phyloP scores from a whole-genome alignment of 2,329 filamentous ascomycete species.

The Zalaria obscura region DNA sequence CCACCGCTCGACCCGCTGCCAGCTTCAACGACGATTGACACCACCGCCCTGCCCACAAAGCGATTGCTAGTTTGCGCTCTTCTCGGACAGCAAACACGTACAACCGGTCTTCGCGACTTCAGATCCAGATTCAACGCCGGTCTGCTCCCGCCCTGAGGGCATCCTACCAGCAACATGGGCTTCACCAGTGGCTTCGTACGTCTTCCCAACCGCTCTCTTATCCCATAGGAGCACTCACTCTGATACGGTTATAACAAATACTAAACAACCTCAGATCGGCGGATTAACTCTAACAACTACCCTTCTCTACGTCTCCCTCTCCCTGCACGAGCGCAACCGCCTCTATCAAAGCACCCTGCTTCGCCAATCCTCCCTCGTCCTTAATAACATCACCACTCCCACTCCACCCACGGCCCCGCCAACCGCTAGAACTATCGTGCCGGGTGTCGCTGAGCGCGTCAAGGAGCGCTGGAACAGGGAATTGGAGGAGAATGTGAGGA shows the following conservation, averaged over 20 bases:
- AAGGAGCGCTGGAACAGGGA: constrained; percentile 37
- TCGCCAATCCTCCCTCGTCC: constrained; percentile 29
- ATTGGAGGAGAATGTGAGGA: constrained; percentile 28
- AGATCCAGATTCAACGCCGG: too few relatives aligned
- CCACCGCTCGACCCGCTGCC: too few relatives aligned
- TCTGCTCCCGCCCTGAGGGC: too few relatives aligned
- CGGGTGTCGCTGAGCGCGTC: constrained; percentile 29
- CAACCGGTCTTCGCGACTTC: too few relatives aligned
- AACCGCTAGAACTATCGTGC: constrained; percentile 21
- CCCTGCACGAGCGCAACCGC: constrained; percentile 33
- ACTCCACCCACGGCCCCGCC: constrained; percentile 24
- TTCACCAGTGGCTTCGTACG: constrained; percentile 38
- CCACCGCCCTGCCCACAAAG: too few relatives aligned
- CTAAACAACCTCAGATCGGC: constrained; percentile 23
- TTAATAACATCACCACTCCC: constrained; percentile 30
- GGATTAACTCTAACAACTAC: constrained; percentile 36
- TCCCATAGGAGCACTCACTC: not conserved
- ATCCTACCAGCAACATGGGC: constrained; percentile 23
- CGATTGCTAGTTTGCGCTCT: too few relatives aligned
- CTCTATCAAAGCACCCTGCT: constrained; percentile 29
- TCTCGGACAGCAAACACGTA: too few relatives aligned
- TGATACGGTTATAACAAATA: not conserved
- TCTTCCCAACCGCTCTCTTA: not conserved
- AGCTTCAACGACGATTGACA: too few relatives aligned
- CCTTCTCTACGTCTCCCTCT: constrained; percentile 22